Conservation (phyloP, 2,329 filamentous ascomycete species). For the Immersiporthe knoxdaviesiana region DNA sequence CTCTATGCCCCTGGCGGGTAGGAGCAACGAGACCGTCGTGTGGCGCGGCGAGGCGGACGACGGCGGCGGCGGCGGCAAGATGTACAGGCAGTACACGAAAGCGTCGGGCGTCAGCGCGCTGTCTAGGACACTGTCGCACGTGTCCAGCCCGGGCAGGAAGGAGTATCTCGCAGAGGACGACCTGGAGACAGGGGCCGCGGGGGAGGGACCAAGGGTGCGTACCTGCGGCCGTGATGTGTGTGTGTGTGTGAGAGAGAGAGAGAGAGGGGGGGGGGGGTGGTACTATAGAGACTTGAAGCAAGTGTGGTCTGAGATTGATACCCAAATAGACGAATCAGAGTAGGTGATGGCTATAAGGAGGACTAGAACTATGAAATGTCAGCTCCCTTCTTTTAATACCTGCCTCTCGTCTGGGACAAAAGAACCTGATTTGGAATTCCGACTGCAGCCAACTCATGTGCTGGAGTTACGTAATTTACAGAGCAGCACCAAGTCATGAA, state of each 20-base stretch:
- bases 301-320: not conserved
- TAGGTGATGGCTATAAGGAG: not conserved
- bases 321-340: not conserved
- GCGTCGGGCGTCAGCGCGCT: conserved; percentile 26
- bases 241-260: not conserved
- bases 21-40: conserved; percentile 25
- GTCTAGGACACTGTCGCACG: conserved; percentile 26
- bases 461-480: not conserved
- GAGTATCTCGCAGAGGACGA: conserved; percentile 13
- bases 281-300: not conserved
- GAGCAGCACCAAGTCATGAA: not conserved
- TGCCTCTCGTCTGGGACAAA: not conserved
- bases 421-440: not conserved
- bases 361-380: not conserved
- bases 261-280: no score
- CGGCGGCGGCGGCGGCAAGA: conserved; percentile 15
- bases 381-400: not conserved
- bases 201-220: not conserved
- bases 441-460: not conserved
- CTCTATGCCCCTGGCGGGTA: conserved; percentile 1
- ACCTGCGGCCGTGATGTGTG: not conserved
- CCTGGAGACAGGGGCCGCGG: conserved; percentile 17
- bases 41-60: conserved; percentile 23
- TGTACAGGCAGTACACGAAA: conserved; percentile 25
- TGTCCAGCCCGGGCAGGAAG: conserved; percentile 16